A percentile compares a stretch with the other conserved stretches of the same genome.
Evolutionary conservation across 2,329 filamentous ascomycete species (phyloP).

Genomic region (Phyllachora maydis): DNA sequence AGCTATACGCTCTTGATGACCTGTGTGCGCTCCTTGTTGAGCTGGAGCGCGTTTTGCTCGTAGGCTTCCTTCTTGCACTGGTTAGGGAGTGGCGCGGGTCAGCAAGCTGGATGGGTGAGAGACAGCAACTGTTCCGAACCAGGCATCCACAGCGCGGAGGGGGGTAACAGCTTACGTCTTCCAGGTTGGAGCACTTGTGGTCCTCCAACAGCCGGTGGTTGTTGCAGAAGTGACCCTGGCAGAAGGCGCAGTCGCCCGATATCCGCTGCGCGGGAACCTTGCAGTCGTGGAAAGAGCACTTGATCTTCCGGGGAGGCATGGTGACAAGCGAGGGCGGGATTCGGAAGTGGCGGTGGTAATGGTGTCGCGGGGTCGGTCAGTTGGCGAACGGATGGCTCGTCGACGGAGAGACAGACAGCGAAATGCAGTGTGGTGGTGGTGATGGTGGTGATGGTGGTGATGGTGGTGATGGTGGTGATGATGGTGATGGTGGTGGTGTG

Average conservation of each 20-base stretch:
- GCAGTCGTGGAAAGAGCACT: slow-evolving; percentile 81
- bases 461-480: slow-evolving; percentile 1
- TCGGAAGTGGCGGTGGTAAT: slow-evolving; percentile 1
- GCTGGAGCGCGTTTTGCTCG: slow-evolving; percentile 78
- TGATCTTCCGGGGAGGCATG: slow-evolving; percentile 57
- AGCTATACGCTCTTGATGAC: slow-evolving; percentile 75
- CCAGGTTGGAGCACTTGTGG: slow-evolving; percentile 79
- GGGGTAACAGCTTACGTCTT: slow-evolving; percentile 44
- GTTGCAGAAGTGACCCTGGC: slow-evolving; percentile 80
- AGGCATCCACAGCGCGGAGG: slow-evolving; percentile 9
- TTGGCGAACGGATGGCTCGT: background rate
- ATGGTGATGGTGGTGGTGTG: too few relatives aligned
- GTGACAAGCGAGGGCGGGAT: slow-evolving; percentile 13
- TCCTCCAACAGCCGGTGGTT: slow-evolving; percentile 88
- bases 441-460: background rate
- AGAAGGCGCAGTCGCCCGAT: slow-evolving; percentile 91
- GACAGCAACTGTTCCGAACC: too few relatives aligned
- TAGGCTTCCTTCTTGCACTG: slow-evolving; percentile 94
- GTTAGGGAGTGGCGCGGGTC: slow-evolving; percentile 10
- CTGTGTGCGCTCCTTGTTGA: slow-evolving; percentile 82
- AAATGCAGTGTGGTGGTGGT: background rate
- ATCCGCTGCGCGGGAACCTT: slow-evolving; percentile 76
- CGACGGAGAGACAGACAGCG: background rate
- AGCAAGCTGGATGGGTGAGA: slow-evolving; percentile 14
- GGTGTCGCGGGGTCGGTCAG: slow-evolving; percentile 1